phyloP scores from a whole-genome alignment of 495 filamentous ascomycete genomes.

The Neurospora sp. region DNA sequence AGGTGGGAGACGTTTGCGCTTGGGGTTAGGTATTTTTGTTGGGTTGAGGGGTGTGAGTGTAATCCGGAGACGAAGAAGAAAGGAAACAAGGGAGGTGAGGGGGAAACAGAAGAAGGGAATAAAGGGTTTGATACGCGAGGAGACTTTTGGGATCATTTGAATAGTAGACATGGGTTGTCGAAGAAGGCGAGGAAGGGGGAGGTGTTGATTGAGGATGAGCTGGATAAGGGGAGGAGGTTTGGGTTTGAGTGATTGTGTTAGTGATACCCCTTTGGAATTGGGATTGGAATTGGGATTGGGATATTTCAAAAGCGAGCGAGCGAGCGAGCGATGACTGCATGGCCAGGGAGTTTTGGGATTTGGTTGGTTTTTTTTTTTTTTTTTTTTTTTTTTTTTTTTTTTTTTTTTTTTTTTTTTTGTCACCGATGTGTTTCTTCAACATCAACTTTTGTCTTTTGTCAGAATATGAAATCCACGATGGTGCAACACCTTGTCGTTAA shows the following conservation, averaged over 20 bases:
- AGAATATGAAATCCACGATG: neutral
- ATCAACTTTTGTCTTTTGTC: neutral
- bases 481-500: neutral
- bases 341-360: neutral
- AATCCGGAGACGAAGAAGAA: neutral
- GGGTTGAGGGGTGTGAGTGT: slow-evolving; percentile 11
- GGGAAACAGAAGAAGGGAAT: neutral
- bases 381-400: too few relatives aligned
- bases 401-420: neutral
- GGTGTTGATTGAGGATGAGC: slow-evolving; percentile 14
- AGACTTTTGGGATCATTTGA: slow-evolving; percentile 20
- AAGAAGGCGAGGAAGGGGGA: slow-evolving; percentile 6
- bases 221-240: slow-evolving; percentile 21
- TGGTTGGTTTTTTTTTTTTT: too few relatives aligned
- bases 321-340: neutral
- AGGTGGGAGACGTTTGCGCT: slow-evolving; percentile 25
- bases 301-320: neutral
- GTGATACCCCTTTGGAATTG: neutral
- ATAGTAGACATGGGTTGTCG: slow-evolving; percentile 11
- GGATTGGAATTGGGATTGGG: too few relatives aligned
- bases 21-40: slow-evolving; percentile 20
- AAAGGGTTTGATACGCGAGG: slow-evolving; percentile 13
- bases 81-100: neutral
- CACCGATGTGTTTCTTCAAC: neutral
- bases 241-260: slow-evolving; percentile 2